These are phyloP conservation scores for Emergomyces pasteurianus DNA, from an alignment of 2,329 filamentous ascomycete species.

Conservation along the genomic window DNA sequence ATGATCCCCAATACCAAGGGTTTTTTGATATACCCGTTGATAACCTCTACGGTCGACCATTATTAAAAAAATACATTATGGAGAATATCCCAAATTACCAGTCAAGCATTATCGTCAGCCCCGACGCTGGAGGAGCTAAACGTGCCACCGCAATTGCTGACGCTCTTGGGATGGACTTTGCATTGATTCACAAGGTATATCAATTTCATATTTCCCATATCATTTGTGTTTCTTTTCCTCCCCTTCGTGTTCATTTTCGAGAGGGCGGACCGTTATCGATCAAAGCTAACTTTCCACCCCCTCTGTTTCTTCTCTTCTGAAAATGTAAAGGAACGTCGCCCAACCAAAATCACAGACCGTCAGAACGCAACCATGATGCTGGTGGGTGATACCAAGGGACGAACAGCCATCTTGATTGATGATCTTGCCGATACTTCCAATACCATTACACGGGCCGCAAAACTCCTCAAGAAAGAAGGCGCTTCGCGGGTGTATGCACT, in stretches of 20 bases:
- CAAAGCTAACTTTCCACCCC: not conserved
- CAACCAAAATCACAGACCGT: slow-evolving; percentile 74
- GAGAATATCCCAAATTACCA: slow-evolving; percentile 74
- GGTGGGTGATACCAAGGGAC: slow-evolving; percentile 70
- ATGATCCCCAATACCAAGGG: slow-evolving; percentile 93
- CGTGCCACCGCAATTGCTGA: slow-evolving; percentile 92
- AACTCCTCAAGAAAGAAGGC: slow-evolving; percentile 86
- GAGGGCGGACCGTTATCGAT: not conserved
- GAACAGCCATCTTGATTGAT: slow-evolving; percentile 81
- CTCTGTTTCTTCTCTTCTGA: not conserved
- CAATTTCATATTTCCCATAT: slow-evolving; percentile 10
- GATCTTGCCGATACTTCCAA: slow-evolving; percentile 94
- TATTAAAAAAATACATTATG: slow-evolving; percentile 55
- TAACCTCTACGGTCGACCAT: slow-evolving; percentile 65
- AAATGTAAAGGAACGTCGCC: slow-evolving; percentile 60
- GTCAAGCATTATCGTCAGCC: slow-evolving; percentile 84
- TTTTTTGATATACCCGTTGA: slow-evolving; percentile 99
- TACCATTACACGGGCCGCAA: slow-evolving; percentile 90
- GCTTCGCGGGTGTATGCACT: slow-evolving; percentile 85
- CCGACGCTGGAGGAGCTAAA: slow-evolving; percentile 93
- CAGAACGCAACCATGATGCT: slow-evolving; percentile 83
- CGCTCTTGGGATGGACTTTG: slow-evolving; percentile 85
- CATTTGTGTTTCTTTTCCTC: not conserved
- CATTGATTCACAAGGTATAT: slow-evolving; percentile 89
- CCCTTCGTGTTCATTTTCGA: not conserved